These are phyloP conservation scores for Eucalyptus sp. DNA, from an alignment of 345 rosid genomes.

Conservation along the genomic window DNA sequence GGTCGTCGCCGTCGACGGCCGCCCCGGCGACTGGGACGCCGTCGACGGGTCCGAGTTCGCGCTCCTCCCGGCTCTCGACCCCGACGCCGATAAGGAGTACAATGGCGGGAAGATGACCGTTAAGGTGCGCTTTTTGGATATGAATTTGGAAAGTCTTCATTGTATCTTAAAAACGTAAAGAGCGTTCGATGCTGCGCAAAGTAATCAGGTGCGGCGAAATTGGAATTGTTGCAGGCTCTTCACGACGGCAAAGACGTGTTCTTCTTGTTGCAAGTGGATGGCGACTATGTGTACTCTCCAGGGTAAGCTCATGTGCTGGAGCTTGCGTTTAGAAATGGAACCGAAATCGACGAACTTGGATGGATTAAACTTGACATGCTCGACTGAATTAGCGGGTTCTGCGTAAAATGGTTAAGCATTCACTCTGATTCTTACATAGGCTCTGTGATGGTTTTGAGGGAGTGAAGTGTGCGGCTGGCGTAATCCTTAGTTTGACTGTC, in stretches of 20 bases:
- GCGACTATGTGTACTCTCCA: conserved; percentile 65
- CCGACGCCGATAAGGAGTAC: conserved; percentile 68
- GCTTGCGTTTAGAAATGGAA: background rate
- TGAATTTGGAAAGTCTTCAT: background rate
- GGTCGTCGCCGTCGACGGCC: conserved; percentile 76
- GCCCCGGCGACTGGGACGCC: conserved; percentile 71
- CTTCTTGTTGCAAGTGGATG: conserved; percentile 85
- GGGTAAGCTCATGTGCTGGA: conserved; percentile 31
- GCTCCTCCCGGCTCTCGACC: conserved; percentile 90
- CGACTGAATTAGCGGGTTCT: background rate
- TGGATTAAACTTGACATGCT: background rate
- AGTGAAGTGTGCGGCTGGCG: background rate
- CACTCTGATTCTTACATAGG: background rate
- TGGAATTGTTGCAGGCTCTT: conserved; percentile 45
- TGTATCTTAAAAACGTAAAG: background rate
- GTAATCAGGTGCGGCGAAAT: background rate
- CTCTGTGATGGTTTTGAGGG: background rate
- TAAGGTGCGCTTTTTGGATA: conserved; percentile 34
- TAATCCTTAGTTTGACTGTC: background rate
- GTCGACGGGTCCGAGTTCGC: conserved; percentile 72
- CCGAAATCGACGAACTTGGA: background rate
- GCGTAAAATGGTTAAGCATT: background rate
- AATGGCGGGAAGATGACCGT: conserved; percentile 71
- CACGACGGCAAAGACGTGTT: conserved; percentile 83
- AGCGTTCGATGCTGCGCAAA: background rate